phyloP scores from a whole-genome alignment of 192 early-diverging fungal species.

The Diversispora epigaea region DNA sequence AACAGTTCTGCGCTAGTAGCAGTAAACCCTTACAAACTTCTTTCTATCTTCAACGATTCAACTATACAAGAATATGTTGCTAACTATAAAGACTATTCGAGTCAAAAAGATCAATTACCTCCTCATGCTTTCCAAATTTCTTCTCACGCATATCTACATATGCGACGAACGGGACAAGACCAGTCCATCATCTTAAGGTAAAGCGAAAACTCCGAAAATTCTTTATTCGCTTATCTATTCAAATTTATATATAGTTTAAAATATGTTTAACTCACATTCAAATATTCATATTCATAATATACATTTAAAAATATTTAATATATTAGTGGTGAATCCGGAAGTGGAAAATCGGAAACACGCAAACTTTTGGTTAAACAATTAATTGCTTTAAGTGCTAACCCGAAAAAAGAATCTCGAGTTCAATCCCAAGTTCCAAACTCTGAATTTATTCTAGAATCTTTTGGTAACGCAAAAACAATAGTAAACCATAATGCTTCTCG shows the following conservation, averaged over 20 bases:
- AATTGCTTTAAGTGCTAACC: slow-evolving; percentile 64
- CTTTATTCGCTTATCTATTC: not conserved
- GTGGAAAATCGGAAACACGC: slow-evolving; percentile 84
- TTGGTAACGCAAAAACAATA: slow-evolving; percentile 82
- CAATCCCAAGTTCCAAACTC: slow-evolving; percentile 70
- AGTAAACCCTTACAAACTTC: slow-evolving; percentile 63
- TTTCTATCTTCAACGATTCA: slow-evolving; percentile 54
- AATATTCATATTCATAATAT: slow-evolving; percentile 18
- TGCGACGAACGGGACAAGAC: slow-evolving; percentile 83
- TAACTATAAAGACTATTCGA: slow-evolving; percentile 65
- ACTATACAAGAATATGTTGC: slow-evolving; percentile 72
- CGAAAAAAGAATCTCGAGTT: slow-evolving; percentile 66
- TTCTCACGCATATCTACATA: slow-evolving; percentile 82
- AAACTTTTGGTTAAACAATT: slow-evolving; percentile 65
- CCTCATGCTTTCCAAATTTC: slow-evolving; percentile 89
- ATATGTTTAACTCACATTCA: not conserved
- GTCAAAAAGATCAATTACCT: slow-evolving; percentile 47
- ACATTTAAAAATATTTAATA: not conserved
- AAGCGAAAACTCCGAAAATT: not conserved
- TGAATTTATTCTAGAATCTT: slow-evolving; percentile 77
- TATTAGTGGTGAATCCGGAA: slow-evolving; percentile 77
- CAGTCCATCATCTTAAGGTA: slow-evolving; percentile 90
- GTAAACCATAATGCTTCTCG: slow-evolving; percentile 79
- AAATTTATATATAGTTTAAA: not conserved
- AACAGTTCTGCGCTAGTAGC: slow-evolving; percentile 69